Conservation (phyloP, 164 flowering plant species). For the Magnolia kwangsiensis region DNA sequence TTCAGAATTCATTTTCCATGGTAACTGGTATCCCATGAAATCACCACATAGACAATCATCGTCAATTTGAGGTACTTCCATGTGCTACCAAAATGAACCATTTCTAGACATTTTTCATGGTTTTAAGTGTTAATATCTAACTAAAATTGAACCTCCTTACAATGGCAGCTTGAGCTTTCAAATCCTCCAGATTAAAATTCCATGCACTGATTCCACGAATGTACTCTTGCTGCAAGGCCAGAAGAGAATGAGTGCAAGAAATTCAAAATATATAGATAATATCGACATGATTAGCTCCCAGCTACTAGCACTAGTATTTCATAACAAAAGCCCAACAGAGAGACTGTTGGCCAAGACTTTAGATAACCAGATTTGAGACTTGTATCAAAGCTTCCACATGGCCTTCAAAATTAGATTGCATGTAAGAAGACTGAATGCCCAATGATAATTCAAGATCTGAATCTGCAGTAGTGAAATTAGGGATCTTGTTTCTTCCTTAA, state of each 20-base stretch:
- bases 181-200: slow-evolving; percentile 93
- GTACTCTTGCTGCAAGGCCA: slow-evolving; percentile 78
- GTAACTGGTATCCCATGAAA: background rate
- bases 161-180: slow-evolving; percentile 88
- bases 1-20: background rate
- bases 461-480: too few relatives aligned
- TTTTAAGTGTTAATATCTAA: background rate
- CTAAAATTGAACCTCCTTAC: slow-evolving; percentile 43
- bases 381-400: too few relatives aligned
- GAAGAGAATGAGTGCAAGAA: background rate
- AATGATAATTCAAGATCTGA: too few relatives aligned
- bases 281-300: background rate
- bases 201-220: slow-evolving; percentile 96
- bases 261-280: background rate
- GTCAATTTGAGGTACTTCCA: background rate
- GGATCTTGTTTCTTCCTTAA: too few relatives aligned
- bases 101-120: background rate
- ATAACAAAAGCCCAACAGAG: too few relatives aligned
- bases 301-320: too few relatives aligned
- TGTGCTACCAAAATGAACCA: background rate
- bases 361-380: too few relatives aligned
- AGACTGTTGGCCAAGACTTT: too few relatives aligned
- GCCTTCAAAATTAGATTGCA: too few relatives aligned
- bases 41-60: background rate
- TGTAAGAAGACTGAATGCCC: too few relatives aligned